Evolutionary conservation across 2,329 filamentous ascomycete genomes (phyloP), one percentile per base, ranked within the genome.

Genomic region (Penicillium sumatraense): DNA sequence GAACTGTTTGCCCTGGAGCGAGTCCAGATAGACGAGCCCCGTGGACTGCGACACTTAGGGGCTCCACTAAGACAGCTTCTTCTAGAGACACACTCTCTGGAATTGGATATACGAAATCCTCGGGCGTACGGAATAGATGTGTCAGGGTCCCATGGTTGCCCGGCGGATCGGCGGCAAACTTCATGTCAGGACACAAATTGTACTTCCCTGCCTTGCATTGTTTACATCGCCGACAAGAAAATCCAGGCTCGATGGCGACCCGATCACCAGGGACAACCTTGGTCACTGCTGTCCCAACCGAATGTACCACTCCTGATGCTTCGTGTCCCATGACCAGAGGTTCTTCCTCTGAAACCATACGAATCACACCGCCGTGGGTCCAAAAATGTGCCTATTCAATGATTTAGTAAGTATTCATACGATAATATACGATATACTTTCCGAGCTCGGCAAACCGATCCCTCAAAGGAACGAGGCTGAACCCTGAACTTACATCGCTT

Each of bases 101-200:
- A 1, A 81, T 58, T 27, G 66, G 71, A 56, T 76, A 75, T 51
- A 71, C 69, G 56, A 72, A 76, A 24, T 75, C 73, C 18, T 67
- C 74, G 0, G 76, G 73, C 5, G 74, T 61, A 3, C 62, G 61
- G 53, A 72, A 77, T 47, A 71, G 78, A 36, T 67, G 69, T 0
- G 67, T 58, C 24, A 79, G 59, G 2, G 75, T 77, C 5, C 77
- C 76, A 27, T 76, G 71, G 4, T 55, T 59, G 36, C 68, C 59
- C 1, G 73, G 70, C 5, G 75, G 74, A n/a, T 68, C 73, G 1
- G 74, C 77, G 4, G 73, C 76, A 49, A 79, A 79, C 24, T 64
- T 62, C 62, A 78, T 76, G 2, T 65, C 60, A 1, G 64, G 66
- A 54, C 76, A 79, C 14, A 78, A 68, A 49, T 79, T 78, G 55